Percentiles rank a stretch among this genome's conserved stretches.
Evolutionary conservation across 2,329 filamentous ascomycete species (phyloP).

Genomic region (Lasiodiplodia sp.): DNA sequence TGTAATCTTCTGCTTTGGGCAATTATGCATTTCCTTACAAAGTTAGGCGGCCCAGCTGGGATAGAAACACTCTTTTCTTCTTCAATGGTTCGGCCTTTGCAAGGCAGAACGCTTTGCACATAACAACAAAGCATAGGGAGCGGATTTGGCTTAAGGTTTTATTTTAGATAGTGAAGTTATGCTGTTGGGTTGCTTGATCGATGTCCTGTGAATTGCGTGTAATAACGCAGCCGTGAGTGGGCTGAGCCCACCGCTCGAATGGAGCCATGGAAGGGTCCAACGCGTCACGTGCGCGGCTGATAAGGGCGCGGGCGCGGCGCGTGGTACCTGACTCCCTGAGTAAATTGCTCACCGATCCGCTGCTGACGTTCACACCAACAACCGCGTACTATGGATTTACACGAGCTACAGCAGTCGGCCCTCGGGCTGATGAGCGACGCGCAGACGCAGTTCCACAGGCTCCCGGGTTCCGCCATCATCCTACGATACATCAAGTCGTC

Average conservation of each 20-base stretch:
- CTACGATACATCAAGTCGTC: slow-evolving; percentile 95
- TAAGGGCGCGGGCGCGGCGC: slow-evolving; percentile 9
- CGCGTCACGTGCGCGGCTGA: slow-evolving; percentile 19
- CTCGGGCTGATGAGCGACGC: slow-evolving; percentile 63
- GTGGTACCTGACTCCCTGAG: slow-evolving; percentile 19
- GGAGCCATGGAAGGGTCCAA: neutral
- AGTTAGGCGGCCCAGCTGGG: slow-evolving; percentile 11
- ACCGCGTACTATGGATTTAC: slow-evolving; percentile 60
- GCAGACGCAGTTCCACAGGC: slow-evolving; percentile 78
- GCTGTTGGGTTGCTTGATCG: slow-evolving; percentile 18
- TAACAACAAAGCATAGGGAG: slow-evolving; percentile 31
- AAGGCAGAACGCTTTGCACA: slow-evolving; percentile 30
- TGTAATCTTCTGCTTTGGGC: slow-evolving; percentile 45
- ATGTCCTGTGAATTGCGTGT: neutral
- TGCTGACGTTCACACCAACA: slow-evolving; percentile 7
- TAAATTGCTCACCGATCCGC: slow-evolving; percentile 6
- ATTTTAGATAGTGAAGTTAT: slow-evolving; percentile 30
- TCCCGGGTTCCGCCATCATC: slow-evolving; percentile 93
- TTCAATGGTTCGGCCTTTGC: slow-evolving; percentile 19
- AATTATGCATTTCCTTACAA: slow-evolving; percentile 41
- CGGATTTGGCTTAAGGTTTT: slow-evolving; percentile 28
- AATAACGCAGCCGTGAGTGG: neutral
- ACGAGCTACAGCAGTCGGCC: slow-evolving; percentile 62
- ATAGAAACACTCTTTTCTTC: slow-evolving; percentile 29
- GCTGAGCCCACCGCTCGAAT: neutral